These are phyloP conservation scores for Taiozyma sp. DNA, from an alignment of 1,139 yeast species.

Conservation along the genomic window DNA sequence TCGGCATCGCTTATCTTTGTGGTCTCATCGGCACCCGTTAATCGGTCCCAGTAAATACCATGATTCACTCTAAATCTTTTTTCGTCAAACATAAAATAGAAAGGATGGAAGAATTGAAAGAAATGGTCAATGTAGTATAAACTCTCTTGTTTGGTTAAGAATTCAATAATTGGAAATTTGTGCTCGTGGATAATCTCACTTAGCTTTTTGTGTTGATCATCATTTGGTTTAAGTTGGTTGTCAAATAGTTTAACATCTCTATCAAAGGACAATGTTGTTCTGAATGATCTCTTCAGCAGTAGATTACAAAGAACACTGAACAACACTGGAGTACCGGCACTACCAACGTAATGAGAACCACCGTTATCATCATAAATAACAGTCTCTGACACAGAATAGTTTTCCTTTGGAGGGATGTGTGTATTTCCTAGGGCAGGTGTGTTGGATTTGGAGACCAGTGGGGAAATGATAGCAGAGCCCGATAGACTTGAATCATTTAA, in stretches of 20 bases:
- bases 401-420: neutral
- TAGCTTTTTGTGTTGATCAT: neutral
- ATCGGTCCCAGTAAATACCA: conserved; percentile 30
- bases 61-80: conserved; percentile 28
- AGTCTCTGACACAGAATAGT: conserved; percentile 24
- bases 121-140: conserved; percentile 32
- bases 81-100: conserved; percentile 35
- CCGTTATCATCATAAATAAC: conserved; percentile 37
- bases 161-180: conserved; percentile 30
- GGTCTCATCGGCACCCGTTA: conserved; percentile 4
- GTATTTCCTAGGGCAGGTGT: neutral
- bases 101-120: conserved; percentile 37
- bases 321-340: conserved; percentile 36
- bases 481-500: neutral
- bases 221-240: conserved; percentile 9
- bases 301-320: conserved; percentile 36
- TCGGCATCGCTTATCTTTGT: conserved; percentile 10
- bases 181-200: conserved; percentile 4
- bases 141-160: conserved; percentile 29
- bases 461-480: neutral
- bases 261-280: conserved; percentile 23
- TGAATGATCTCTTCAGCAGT: conserved; percentile 31
- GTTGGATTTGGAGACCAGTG: neutral
- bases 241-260: conserved; percentile 18
- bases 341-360: conserved; percentile 38